phyloP scores from a whole-genome alignment of 2,329 filamentous ascomycete species.

The Fusarium pseudonygamai region DNA sequence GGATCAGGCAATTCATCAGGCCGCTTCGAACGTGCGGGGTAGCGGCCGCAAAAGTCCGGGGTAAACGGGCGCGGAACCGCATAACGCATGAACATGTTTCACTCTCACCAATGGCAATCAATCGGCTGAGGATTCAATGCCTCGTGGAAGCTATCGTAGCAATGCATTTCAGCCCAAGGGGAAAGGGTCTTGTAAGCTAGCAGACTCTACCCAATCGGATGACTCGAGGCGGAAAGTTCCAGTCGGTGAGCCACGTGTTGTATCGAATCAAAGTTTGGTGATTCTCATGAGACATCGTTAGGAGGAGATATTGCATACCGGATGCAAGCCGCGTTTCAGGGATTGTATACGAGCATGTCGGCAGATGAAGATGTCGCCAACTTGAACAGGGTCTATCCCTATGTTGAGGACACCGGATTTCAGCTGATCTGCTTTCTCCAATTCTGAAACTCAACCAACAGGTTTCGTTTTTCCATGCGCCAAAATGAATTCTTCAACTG shows the following conservation, averaged over 20 bases:
- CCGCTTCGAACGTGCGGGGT: not conserved
- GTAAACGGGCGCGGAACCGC: not conserved
- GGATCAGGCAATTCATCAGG: not conserved
- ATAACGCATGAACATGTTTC: not conserved
- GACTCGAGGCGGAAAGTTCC: rapidly evolving
- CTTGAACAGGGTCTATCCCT: not conserved
- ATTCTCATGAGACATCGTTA: not conserved
- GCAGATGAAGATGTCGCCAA: not conserved
- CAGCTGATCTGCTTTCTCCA: not conserved
- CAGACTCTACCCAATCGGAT: not conserved
- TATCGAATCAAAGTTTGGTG: not conserved
- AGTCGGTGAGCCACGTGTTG: not conserved
- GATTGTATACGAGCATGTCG: not conserved
- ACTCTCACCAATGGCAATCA: not conserved
- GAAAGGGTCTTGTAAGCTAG: not conserved
- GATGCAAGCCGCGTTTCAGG: not conserved
- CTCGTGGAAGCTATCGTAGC: not conserved
- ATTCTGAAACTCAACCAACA: not conserved
- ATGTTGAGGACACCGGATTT: not conserved
- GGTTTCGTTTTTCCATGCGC: not conserved
- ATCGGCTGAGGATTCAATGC: not conserved
- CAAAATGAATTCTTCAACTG: not conserved
- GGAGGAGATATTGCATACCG: not conserved
- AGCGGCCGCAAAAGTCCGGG: not conserved
- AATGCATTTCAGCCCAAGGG: not conserved